These are phyloP conservation scores for Endotrypanum monterogeii DNA, from an alignment of 208 protist species.

Conservation along the genomic window DNA sequence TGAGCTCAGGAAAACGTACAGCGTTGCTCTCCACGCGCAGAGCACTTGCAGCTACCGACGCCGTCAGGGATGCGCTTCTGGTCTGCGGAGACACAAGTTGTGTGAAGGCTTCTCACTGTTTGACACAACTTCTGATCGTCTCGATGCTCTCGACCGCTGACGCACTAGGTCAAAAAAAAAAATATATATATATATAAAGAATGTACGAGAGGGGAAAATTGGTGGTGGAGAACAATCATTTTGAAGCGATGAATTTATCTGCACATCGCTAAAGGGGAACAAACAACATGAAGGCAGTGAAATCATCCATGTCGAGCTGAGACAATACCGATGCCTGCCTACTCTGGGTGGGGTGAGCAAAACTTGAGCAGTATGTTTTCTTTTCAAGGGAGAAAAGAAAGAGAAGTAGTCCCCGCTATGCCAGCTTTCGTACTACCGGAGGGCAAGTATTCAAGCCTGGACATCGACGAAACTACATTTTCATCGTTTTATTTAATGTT, in stretches of 20 bases:
- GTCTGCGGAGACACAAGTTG: not conserved
- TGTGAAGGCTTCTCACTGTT: not conserved
- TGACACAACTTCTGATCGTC: not conserved
- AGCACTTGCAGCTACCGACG: not conserved
- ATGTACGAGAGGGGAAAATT: not conserved
- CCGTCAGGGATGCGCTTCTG: not conserved
- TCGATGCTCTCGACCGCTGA: not conserved
- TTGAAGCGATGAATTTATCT: not conserved
- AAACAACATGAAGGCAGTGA: no score
- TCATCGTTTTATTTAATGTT: no score
- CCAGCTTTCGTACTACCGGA: no score
- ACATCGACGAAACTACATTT: no score
- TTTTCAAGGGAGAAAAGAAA: no score
- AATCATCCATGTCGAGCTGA: no score
- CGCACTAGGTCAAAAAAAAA: not conserved
- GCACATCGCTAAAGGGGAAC: not conserved
- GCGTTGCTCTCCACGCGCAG: not conserved
- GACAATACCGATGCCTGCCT: no score
- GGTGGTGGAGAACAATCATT: not conserved
- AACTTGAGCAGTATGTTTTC: no score
- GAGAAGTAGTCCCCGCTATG: no score
- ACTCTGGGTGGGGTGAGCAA: no score
- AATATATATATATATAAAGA: not conserved
- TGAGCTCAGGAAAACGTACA: not conserved
- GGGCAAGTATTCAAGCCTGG: no score